Evolutionary conservation across 2,329 filamentous ascomycete genomes (phyloP).

Genomic region (Diaporthe humulicola): DNA sequence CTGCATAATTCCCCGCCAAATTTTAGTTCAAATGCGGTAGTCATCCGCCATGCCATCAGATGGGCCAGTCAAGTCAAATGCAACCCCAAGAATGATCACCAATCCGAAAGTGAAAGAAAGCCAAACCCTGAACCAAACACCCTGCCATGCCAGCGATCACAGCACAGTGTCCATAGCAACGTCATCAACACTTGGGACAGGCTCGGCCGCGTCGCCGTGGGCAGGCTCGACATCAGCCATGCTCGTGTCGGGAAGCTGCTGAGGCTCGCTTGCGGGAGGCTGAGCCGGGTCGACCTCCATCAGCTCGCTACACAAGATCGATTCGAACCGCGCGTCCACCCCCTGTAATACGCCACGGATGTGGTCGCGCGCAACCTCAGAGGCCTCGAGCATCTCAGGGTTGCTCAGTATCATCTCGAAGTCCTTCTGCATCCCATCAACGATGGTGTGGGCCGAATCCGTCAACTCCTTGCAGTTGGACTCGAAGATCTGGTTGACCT

Average conservation of each 20-base stretch:
- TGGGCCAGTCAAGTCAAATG: background rate
- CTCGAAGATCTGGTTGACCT: background rate
- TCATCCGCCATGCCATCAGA: background rate
- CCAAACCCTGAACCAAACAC: background rate
- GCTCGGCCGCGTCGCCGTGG: background rate
- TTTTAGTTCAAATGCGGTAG: background rate
- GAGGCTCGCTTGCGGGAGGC: background rate
- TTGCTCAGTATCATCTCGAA: conserved; percentile 7
- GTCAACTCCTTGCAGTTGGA: background rate
- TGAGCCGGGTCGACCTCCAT: background rate
- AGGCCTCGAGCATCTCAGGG: conserved; percentile 23
- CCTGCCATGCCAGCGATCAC: background rate
- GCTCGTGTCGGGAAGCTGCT: background rate
- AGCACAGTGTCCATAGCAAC: background rate
- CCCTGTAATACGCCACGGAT: conserved; percentile 9
- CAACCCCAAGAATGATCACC: background rate
- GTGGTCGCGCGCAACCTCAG: conserved; percentile 19
- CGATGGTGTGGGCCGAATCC: background rate
- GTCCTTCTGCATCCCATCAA: background rate
- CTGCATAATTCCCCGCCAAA: background rate
- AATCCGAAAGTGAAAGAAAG: background rate
- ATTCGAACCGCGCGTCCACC: conserved; percentile 26
- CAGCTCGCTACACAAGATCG: background rate
- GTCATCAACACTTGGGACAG: background rate
- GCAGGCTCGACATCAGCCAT: background rate